Conservation (phyloP, 2,329 filamentous ascomycete species). For the Aureobasidium sp. region DNA sequence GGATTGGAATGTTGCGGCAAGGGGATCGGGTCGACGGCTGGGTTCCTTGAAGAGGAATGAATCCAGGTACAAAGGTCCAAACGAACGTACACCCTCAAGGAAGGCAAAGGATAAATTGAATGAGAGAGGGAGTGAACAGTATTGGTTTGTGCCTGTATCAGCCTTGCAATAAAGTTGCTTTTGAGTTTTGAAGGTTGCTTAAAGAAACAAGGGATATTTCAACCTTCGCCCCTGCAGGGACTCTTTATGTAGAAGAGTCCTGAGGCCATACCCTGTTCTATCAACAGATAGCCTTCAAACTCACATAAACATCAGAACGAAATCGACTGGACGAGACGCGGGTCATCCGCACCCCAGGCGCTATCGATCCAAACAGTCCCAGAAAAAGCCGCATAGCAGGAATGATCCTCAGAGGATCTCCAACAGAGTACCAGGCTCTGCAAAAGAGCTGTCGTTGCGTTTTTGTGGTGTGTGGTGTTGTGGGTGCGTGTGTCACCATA, state of each 20-base stretch:
- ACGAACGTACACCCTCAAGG: conserved; percentile 10
- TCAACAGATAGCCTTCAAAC: not conserved
- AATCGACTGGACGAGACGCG: conserved; percentile 3
- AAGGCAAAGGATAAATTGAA: not conserved
- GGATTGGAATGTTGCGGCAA: conserved; percentile 15
- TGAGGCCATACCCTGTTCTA: not conserved
- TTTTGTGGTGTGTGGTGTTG: not conserved
- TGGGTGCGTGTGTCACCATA: conserved; percentile 8
- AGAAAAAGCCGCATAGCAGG: conserved; percentile 14
- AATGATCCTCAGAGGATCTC: conserved; percentile 15
- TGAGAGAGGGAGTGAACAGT: not conserved
- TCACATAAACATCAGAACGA: not conserved
- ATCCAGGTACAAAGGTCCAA: conserved; percentile 10
- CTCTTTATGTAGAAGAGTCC: conserved; percentile 13
- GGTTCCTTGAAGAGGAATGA: conserved; percentile 14
- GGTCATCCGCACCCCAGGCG: conserved; percentile 1
- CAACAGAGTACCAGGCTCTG: not conserved
- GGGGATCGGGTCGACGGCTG: not conserved
- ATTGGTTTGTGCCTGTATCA: conserved; percentile 11
- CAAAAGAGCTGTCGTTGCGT: not conserved
- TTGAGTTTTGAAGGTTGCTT: not conserved
- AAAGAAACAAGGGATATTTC: not conserved
- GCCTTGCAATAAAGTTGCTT: conserved; percentile 2
- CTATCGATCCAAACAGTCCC: not conserved
- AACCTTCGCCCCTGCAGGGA: conserved; percentile 1